phyloP scores from a whole-genome alignment of 352 stramenopile species.

The Globisporangium echinulatum region DNA sequence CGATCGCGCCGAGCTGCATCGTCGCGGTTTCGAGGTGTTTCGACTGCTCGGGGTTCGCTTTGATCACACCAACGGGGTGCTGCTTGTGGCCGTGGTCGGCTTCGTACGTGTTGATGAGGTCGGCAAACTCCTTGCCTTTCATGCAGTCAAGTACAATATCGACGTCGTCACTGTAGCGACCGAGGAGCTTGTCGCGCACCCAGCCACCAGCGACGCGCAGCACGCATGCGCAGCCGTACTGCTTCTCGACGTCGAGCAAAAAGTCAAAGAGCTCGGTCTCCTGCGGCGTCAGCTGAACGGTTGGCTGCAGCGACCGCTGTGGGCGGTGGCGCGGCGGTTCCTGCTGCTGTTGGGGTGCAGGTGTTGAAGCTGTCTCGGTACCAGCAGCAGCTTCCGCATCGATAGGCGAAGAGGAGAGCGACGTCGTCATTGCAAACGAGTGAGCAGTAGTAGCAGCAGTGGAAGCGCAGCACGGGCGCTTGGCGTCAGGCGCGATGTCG shows the following conservation, averaged over 20 bases:
- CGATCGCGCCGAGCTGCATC: slow-evolving; percentile 90
- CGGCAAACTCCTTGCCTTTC: slow-evolving; percentile 92
- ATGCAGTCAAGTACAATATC: slow-evolving; percentile 97
- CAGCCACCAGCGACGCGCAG: slow-evolving; percentile 97
- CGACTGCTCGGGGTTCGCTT: slow-evolving; percentile 89
- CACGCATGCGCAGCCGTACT: slow-evolving; percentile 53
- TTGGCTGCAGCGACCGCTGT: no score
- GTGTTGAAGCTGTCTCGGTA: no score
- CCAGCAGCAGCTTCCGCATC: no score
- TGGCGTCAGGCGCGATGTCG: no score
- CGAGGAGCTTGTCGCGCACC: slow-evolving; percentile 98
- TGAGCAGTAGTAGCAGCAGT: no score
- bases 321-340: no score
- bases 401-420: no score
- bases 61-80: slow-evolving; percentile 63
- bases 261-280: slow-evolving; percentile 64
- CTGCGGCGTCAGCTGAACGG: slow-evolving; percentile 31
- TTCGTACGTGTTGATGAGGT: slow-evolving; percentile 66
- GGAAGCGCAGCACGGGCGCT: no score
- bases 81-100: slow-evolving; percentile 36
- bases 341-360: no score
- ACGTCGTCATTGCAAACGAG: no score
- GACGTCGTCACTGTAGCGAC: slow-evolving; percentile 89
- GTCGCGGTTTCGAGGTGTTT: slow-evolving; percentile 99
- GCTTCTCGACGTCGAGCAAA: slow-evolving; percentile 48